Conservation (phyloP, 805 yeast species). For the Cyberlindnera galapagoensis region DNA sequence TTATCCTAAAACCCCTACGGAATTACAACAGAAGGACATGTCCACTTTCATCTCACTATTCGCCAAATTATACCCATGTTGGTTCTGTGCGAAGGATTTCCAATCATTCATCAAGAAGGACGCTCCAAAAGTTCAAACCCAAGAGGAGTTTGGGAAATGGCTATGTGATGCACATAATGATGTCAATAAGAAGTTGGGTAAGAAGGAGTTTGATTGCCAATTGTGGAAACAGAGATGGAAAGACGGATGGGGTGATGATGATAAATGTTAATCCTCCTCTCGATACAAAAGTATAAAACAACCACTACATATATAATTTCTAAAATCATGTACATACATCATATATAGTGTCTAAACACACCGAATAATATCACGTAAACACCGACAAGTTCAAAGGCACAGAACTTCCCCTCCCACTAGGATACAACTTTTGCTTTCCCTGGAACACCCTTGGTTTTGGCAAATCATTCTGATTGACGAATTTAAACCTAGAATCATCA, state of each 20-base stretch:
- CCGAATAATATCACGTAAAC: constrained; percentile 4
- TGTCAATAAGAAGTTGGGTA: constrained; percentile 83
- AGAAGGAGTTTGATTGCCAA: constrained; percentile 78
- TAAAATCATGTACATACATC: not conserved
- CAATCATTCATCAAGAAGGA: constrained; percentile 45
- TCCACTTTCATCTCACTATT: constrained; percentile 61
- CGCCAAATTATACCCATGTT: constrained; percentile 84
- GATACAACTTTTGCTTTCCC: constrained; percentile 71
- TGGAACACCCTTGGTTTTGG: constrained; percentile 86
- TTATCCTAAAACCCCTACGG: constrained; percentile 67
- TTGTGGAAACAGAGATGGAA: constrained; percentile 94
- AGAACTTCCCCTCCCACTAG: constrained; percentile 84
- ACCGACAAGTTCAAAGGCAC: constrained; percentile 13
- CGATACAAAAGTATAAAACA: constrained; percentile 1
- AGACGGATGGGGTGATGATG: constrained; percentile 73
- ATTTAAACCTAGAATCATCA: constrained; percentile 22
- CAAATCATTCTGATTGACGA: constrained; percentile 51
- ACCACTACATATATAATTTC: not conserved
- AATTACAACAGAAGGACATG: constrained; percentile 64
- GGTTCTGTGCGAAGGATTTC: constrained; percentile 89
- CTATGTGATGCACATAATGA: constrained; percentile 91
- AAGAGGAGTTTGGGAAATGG: constrained; percentile 85
- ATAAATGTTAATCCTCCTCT: constrained; percentile 5
- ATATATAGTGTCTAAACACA: too few species aligned
- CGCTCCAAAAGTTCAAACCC: constrained; percentile 51